Evolutionary conservation across 345 rosid genomes (phyloP), one percentile per base, ranked within the genome.

Genomic region (Salix suchowensis): DNA sequence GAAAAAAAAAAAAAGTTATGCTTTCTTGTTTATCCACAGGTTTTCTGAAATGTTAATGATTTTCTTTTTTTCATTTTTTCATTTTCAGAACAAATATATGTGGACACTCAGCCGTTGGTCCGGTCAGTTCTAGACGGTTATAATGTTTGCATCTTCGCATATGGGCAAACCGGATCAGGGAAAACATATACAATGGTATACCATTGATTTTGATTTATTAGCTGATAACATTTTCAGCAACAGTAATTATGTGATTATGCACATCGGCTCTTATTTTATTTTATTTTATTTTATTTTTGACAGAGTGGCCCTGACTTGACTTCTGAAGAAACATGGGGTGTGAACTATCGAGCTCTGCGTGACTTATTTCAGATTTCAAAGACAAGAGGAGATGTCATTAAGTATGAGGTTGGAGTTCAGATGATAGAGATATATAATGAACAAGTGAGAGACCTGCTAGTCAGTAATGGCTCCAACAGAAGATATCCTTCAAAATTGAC

Each of bases 141-240:
- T 78, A 95, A 95, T 81, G 99, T 93, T 58, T 95, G 99, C 82
- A 93, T 95, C 73, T 95, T 95, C 39, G 99, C 99, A 24, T 95
- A 95, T 81, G 99, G 99, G 70, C 99, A 95, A 89, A 95, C 99
- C 23, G 99, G 99, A 78, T 95, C 99, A 15, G 99, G 99, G 77
- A 96, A 96, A 83, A 96, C 99, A 60, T 93, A 90, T 80, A 96
- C 99, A 12, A 96, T 96, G 99, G 99, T 96, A 79, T 54, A 58
- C 19, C 26, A 23, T 68, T 34, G 19, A 42, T 52, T n/a, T 21
- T 26, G 12, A 8, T 4, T 16, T 66, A 37, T 21, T 44, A 28
- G 5, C 64, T 58, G 4, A 9, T 24, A 58, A 23, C 12, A 58
- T 23, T 58, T 23, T 58, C 64, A 58, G 1, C 28, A 23, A 18